These are phyloP conservation scores for Pichia sp. DNA, from an alignment of 1,139 yeast genomes.

Conservation along the genomic window DNA sequence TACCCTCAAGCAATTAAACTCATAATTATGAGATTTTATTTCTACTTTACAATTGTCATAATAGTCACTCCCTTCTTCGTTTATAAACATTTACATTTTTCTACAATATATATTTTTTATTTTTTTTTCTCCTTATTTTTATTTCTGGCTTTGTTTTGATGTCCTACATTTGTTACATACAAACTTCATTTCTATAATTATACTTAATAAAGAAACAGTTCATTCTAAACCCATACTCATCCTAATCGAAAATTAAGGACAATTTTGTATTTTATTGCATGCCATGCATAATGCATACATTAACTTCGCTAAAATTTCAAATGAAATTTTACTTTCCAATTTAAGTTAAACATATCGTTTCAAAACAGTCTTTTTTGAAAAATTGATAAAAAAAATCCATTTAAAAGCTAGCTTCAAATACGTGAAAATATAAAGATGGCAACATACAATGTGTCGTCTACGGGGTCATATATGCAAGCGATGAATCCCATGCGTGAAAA, in stretches of 20 bases:
- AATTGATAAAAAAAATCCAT: no score
- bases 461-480: constrained; percentile 72
- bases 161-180: background rate
- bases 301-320: no score
- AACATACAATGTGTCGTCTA: constrained; percentile 50
- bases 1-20: background rate
- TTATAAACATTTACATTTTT: background rate
- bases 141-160: background rate
- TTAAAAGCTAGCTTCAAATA: no score
- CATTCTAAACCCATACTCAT: no score
- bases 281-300: no score
- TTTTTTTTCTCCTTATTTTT: background rate
- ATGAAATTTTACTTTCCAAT: no score
- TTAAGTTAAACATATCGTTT: no score
- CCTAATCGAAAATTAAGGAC: no score
- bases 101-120: background rate
- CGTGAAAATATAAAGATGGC: constrained; percentile 21
- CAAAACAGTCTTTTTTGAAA: no score
- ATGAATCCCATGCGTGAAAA: constrained; percentile 59
- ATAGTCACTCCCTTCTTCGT: background rate
- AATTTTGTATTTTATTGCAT: no score
- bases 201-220: no score
- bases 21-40: no score
- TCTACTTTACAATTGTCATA: background rate
- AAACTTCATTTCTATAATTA: background rate